phyloP scores from a whole-genome alignment of 140 eudicot species.

The Bidens hawaiensis region DNA sequence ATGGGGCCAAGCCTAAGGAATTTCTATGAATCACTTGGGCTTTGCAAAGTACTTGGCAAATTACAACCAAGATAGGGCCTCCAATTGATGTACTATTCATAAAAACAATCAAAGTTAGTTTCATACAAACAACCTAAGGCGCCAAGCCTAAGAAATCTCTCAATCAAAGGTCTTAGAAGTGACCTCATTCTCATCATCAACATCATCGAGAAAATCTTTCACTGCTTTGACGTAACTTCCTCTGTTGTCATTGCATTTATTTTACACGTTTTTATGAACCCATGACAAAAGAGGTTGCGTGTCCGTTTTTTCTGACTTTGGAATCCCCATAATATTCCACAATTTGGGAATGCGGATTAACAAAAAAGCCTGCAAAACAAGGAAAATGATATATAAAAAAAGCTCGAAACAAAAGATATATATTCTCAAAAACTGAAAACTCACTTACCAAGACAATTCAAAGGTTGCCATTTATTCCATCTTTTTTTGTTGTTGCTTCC shows the following conservation, averaged over 20 bases:
- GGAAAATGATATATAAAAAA: background rate
- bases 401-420: background rate
- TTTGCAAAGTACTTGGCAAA: background rate
- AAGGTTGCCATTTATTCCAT: background rate
- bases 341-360: background rate
- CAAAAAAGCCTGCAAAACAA: background rate
- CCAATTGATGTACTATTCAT: background rate
- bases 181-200: background rate
- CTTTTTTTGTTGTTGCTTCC: background rate
- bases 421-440: background rate
- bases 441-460: background rate
- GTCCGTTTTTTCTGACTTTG: background rate
- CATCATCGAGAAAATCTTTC: background rate
- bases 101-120: background rate
- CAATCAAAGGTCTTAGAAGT: background rate
- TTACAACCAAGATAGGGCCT: background rate
- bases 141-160: background rate
- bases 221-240: background rate
- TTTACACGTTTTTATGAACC: background rate
- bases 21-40: background rate
- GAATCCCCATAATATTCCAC: background rate
- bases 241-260: background rate
- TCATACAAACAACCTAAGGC: background rate
- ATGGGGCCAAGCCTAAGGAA: background rate
- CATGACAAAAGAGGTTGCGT: background rate